Conservation (phyloP, 805 yeast species). For the Jamesozyma rosinii region DNA sequence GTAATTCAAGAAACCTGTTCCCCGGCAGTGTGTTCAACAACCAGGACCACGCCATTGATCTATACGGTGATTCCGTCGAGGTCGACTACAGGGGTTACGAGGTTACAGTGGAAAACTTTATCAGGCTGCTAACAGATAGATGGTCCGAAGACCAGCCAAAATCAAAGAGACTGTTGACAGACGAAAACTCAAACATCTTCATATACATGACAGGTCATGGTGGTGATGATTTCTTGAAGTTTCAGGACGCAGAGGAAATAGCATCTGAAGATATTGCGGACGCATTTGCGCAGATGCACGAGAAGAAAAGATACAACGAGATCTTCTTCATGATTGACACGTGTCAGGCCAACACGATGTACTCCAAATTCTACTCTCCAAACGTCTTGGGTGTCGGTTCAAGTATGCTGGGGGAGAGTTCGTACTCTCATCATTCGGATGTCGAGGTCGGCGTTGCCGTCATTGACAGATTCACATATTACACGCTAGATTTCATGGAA, state of each 20-base stretch:
- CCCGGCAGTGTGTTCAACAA: conserved; percentile 95
- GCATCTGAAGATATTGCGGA: conserved; percentile 93
- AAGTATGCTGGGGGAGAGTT: conserved; percentile 74
- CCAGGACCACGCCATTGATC: conserved; percentile 81
- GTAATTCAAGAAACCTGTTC: conserved; percentile 90
- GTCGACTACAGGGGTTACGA: conserved; percentile 97
- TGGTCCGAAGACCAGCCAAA: conserved; percentile 94
- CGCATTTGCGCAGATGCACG: conserved; percentile 95
- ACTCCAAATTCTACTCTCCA: conserved; percentile 83
- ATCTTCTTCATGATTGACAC: conserved; percentile 97
- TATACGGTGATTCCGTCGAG: conserved; percentile 89
- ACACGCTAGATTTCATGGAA: conserved; percentile 81
- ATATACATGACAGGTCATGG: conserved; percentile 98
- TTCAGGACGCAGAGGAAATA: conserved; percentile 97
- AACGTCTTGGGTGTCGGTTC: conserved; percentile 90
- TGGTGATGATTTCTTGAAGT: conserved; percentile 92
- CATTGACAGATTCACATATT: conserved; percentile 91
- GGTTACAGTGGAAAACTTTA: conserved; percentile 93
- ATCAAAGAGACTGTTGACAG: conserved; percentile 81
- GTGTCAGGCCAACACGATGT: conserved; percentile 98
- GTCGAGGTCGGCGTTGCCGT: conserved; percentile 95
- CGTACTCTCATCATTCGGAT: conserved; percentile 93
- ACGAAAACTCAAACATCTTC: conserved; percentile 88
- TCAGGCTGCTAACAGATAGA: conserved; percentile 85
- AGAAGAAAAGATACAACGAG: conserved; percentile 89